Conservation (phyloP, 2,329 filamentous ascomycete genomes). For the Fusarium cicatricum region DNA sequence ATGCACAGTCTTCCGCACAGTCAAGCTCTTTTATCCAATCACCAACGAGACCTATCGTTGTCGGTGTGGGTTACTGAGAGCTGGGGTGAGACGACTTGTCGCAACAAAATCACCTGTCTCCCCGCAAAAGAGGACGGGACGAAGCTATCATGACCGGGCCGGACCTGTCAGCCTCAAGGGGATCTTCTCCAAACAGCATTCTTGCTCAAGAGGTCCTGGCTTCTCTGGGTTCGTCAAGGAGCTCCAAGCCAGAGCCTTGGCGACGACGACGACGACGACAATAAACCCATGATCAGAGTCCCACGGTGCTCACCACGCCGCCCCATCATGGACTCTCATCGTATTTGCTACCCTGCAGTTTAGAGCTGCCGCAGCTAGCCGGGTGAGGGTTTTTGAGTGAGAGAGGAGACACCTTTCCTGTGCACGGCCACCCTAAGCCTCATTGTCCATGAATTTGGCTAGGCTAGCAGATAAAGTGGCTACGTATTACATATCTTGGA, state of each 20-base stretch:
- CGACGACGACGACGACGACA: background rate
- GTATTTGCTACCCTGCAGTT: slow-evolving; percentile 32
- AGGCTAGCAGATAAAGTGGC: background rate
- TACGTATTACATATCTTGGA: background rate
- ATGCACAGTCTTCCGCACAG: slow-evolving; percentile 23
- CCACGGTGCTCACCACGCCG: slow-evolving; percentile 7
- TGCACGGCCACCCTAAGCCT: slow-evolving; percentile 32
- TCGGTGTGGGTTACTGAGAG: slow-evolving; percentile 32
- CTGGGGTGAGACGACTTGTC: slow-evolving; percentile 37
- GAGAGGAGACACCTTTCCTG: slow-evolving; percentile 7
- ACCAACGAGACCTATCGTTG: slow-evolving; percentile 10
- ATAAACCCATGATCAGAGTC: slow-evolving; percentile 8
- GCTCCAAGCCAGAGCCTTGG: slow-evolving; percentile 4
- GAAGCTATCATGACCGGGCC: slow-evolving; percentile 14
- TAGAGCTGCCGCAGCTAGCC: slow-evolving; percentile 32
- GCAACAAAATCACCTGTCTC: slow-evolving; percentile 34
- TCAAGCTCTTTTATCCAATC: slow-evolving; percentile 5
- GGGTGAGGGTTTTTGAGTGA: slow-evolving; percentile 22
- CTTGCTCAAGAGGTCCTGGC: slow-evolving; percentile 3
- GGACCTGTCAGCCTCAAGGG: background rate
- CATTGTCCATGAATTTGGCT: slow-evolving; percentile 12
- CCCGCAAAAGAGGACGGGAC: slow-evolving; percentile 14
- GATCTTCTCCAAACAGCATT: no score
- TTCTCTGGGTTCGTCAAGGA: slow-evolving; percentile 9
- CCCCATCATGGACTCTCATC: slow-evolving; percentile 15